Percentiles rank a stretch among this genome's conserved stretches.
These are phyloP conservation scores for Cercospora nicotianae DNA, from an alignment of 2,329 filamentous ascomycete species.

Conservation along the genomic window DNA sequence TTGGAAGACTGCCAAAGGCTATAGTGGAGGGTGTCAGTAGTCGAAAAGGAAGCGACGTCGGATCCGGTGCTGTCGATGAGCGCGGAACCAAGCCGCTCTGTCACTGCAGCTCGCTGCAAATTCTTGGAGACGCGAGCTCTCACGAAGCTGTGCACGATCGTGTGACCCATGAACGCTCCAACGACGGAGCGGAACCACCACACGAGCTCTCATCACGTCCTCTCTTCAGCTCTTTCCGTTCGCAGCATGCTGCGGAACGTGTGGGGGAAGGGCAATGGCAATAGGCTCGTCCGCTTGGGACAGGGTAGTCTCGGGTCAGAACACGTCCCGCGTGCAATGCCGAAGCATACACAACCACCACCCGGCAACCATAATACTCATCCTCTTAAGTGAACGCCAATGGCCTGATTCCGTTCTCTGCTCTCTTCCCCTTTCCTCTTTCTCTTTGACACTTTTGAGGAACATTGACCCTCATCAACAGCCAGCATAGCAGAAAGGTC, in stretches of 20 bases:
- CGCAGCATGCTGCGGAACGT: background rate
- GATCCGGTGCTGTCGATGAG: background rate
- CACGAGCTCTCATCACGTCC: background rate
- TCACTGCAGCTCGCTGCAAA: background rate
- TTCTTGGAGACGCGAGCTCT: background rate
- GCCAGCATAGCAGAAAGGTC: background rate
- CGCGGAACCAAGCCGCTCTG: background rate
- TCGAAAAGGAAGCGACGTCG: no score
- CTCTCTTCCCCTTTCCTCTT: background rate
- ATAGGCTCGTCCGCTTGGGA: background rate
- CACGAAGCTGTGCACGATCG: background rate
- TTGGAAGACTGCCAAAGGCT: background rate
- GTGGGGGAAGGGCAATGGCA: background rate
- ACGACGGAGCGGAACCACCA: background rate
- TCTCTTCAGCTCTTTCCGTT: background rate
- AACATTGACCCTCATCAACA: background rate
- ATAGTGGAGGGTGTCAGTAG: background rate
- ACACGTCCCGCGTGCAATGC: constrained; percentile 18
- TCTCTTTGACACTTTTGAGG: background rate
- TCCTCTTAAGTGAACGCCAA: constrained; percentile 7
- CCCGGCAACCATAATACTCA: background rate
- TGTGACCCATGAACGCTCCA: background rate
- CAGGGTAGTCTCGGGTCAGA: constrained; percentile 11
- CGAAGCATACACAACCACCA: constrained; percentile 12
- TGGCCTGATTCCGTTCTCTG: background rate